phyloP scores from a whole-genome alignment of 2,329 filamentous ascomycete genomes.

The Didymella pinodella region DNA sequence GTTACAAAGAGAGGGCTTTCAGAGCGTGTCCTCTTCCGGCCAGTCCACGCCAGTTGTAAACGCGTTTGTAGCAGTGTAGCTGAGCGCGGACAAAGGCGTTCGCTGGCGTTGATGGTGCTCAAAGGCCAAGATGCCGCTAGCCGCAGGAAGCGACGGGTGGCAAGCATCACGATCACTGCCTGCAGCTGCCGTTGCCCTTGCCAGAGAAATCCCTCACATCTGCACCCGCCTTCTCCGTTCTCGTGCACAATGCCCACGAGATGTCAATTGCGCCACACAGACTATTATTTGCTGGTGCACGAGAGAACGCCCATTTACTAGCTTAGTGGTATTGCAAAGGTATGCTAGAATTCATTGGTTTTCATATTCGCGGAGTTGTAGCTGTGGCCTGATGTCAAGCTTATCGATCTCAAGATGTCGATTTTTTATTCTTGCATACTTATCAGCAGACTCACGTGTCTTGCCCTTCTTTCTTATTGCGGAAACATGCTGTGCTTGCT shows the following conservation, averaged over 20 bases:
- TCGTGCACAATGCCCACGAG: conserved; percentile 22
- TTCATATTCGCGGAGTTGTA: not conserved
- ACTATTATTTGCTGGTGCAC: conserved; percentile 6
- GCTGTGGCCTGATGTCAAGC: not conserved
- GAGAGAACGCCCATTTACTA: conserved; percentile 2
- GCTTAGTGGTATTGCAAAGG: not conserved
- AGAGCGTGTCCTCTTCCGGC: conserved; percentile 2
- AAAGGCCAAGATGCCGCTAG: conserved; percentile 7
- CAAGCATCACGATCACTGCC: conserved; percentile 21
- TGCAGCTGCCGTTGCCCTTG: conserved; percentile 19
- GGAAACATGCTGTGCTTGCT: conserved; percentile 2
- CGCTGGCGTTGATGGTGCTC: conserved; percentile 25
- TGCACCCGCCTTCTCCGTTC: conserved; percentile 22
- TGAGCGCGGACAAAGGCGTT: conserved; percentile 22
- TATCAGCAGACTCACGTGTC: conserved; percentile 5
- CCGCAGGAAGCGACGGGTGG: conserved; percentile 6
- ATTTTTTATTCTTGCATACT: conserved; percentile 5
- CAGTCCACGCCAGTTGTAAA: conserved; percentile 24
- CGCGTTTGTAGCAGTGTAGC: conserved; percentile 20
- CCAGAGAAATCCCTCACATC: conserved; percentile 24
- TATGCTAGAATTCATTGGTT: not conserved
- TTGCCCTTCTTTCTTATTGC: conserved; percentile 10
- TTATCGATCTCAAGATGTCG: conserved; percentile 11
- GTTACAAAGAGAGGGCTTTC: not conserved
- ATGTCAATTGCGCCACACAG: conserved; percentile 21